Percentiles rank a stretch among this genome's conserved stretches.
phyloP scores from a whole-genome alignment of 306 rosid species.

The Cicer yamashitae region DNA sequence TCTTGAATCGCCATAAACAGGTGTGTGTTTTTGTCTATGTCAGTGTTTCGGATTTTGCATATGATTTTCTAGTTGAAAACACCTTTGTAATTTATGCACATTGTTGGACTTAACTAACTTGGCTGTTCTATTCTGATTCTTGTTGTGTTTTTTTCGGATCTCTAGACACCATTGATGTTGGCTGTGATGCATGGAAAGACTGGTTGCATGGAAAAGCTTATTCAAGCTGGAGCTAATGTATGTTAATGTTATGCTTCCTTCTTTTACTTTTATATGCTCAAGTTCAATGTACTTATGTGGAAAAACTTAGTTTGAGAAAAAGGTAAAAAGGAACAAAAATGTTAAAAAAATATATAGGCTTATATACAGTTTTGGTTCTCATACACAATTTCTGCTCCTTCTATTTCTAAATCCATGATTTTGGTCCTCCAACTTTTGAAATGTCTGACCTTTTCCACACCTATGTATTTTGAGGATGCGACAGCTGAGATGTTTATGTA shows the following conservation, averaged over 20 bases:
- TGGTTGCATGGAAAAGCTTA: constrained; percentile 66
- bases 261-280: not conserved
- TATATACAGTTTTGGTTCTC: too few relatives aligned
- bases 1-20: constrained; percentile 78
- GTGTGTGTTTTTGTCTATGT: constrained; percentile 47
- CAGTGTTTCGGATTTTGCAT: not conserved
- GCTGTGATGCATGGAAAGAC: constrained; percentile 86
- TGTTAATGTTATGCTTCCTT: constrained; percentile 48
- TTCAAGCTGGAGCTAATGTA: constrained; percentile 90
- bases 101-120: not conserved
- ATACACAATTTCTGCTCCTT: too few relatives aligned
- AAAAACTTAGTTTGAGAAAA: not conserved
- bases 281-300: not conserved
- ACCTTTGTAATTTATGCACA: not conserved
- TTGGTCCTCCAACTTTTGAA: too few relatives aligned
- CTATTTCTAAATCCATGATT: too few relatives aligned
- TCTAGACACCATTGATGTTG: constrained; percentile 86
- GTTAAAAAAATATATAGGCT: not conserved
- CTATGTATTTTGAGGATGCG: too few relatives aligned
- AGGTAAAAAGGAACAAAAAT: not conserved
- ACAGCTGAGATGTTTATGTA: too few relatives aligned
- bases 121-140: not conserved
- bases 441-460: too few relatives aligned
- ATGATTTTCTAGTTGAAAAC: constrained; percentile 10
- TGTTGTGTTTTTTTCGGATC: constrained; percentile 3